These are phyloP conservation scores for Gossypium lobatum DNA, from an alignment of 441 rosid species.

Conservation along the genomic window DNA sequence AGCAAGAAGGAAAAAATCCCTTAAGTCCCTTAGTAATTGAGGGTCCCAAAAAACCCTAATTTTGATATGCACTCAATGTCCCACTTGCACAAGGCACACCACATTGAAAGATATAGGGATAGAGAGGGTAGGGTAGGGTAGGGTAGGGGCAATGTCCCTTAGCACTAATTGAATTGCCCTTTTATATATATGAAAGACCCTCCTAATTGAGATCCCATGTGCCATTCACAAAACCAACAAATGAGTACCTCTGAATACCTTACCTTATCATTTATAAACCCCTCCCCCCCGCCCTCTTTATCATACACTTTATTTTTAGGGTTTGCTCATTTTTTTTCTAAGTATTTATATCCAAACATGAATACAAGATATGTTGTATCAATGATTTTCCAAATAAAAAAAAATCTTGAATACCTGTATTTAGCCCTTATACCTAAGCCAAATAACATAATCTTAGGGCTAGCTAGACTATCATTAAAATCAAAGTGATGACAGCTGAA, in stretches of 20 bases:
- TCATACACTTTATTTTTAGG: not conserved
- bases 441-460: not conserved
- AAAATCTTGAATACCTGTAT: no score
- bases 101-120: constrained; percentile 25
- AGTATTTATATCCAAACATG: no score
- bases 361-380: no score
- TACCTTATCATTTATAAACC: not conserved
- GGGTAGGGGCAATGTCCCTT: constrained; percentile 22
- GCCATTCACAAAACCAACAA: constrained; percentile 11
- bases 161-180: constrained; percentile 35
- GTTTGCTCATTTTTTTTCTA: not conserved
- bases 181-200: constrained; percentile 26
- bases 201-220: constrained; percentile 22
- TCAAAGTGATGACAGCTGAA: not conserved
- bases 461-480: not conserved
- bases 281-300: no score
- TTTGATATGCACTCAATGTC: constrained; percentile 22
- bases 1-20: not conserved
- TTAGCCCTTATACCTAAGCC: no score
- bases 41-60: constrained; percentile 23
- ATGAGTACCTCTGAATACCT: not conserved
- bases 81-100: constrained; percentile 27
- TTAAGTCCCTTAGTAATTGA: constrained; percentile 8
- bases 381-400: no score
- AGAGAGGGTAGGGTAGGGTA: constrained; percentile 20